phyloP scores from a whole-genome alignment of 495 filamentous ascomycete genomes.

The Lasiosphaeris hirsuta region DNA sequence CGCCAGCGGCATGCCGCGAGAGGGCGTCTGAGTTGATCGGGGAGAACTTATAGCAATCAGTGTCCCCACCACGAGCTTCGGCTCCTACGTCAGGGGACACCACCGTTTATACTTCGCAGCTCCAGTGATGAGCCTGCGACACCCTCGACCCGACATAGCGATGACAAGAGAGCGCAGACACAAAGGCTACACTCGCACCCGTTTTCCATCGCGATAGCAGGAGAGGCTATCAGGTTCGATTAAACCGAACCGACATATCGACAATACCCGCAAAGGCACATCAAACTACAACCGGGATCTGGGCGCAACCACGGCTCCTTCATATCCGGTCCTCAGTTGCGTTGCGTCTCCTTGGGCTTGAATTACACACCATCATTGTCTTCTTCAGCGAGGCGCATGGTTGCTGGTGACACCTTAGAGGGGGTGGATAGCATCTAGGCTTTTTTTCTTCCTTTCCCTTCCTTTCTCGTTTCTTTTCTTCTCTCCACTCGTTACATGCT shows the following conservation, averaged over 20 bases:
- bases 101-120: slow-evolving; percentile 40
- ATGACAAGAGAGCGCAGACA: not conserved
- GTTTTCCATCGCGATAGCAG: not conserved
- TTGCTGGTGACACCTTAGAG: slow-evolving; percentile 10
- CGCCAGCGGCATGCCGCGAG: slow-evolving; percentile 77
- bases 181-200: not conserved
- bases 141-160: not conserved
- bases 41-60: slow-evolving; percentile 53
- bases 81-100: slow-evolving; percentile 52
- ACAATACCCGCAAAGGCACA: not conserved
- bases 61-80: slow-evolving; percentile 50
- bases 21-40: slow-evolving; percentile 61
- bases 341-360: not conserved
- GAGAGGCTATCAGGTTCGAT: not conserved
- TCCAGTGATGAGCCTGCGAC: slow-evolving; percentile 26
- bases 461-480: not conserved
- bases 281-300: not conserved
- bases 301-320: too few species aligned
- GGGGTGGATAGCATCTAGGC: not conserved
- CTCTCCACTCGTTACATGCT: not conserved
- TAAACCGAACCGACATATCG: not conserved
- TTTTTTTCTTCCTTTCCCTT: not conserved
- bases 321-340: too few species aligned
- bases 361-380: not conserved
- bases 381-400: slow-evolving; percentile 14